Evolutionary conservation across 106 monocot genomes (phyloP).

Genomic region (Ottelia alismoides): DNA sequence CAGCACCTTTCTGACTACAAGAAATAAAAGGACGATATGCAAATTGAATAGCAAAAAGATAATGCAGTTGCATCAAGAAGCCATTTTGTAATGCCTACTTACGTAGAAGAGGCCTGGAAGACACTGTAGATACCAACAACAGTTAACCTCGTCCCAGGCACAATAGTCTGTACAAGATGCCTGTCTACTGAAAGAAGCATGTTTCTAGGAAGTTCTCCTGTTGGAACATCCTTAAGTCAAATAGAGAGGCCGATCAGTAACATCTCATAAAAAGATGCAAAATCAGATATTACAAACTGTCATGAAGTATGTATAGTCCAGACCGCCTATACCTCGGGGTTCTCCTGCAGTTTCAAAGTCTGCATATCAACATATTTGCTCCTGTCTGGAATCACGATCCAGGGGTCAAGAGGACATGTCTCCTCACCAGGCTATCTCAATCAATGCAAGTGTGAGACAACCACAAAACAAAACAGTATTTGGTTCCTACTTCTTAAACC

Average conservation of each 20-base stretch:
- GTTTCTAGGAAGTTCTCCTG: conserved; percentile 88
- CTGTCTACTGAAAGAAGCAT: conserved; percentile 84
- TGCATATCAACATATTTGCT: conserved; percentile 98
- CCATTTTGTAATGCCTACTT: too few species aligned
- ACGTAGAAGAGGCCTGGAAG: conserved; percentile 84
- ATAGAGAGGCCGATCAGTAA: too few species aligned
- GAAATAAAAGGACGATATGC: not conserved
- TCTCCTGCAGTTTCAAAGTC: conserved; percentile 93
- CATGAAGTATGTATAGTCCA: too few species aligned
- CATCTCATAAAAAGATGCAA: too few species aligned
- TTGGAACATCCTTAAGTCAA: conserved; percentile 96
- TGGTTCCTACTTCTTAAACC: too few species aligned
- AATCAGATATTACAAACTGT: too few species aligned
- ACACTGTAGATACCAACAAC: conserved; percentile 93
- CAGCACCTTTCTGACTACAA: conserved; percentile 81
- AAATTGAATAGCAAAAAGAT: too few species aligned
- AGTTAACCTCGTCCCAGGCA: conserved; percentile 83
- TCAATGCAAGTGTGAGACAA: too few species aligned
- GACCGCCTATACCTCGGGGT: conserved; percentile 99
- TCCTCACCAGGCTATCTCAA: conserved; percentile 88
- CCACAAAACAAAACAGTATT: too few species aligned
- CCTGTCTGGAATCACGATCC: conserved; percentile 84
- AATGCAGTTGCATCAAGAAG: too few species aligned
- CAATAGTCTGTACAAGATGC: conserved; percentile 92
- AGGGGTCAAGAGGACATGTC: conserved; percentile 89